Percentiles rank a stretch among this genome's conserved stretches.
phyloP scores from a whole-genome alignment of 140 eudicot species.

The Bidens hawaiensis region DNA sequence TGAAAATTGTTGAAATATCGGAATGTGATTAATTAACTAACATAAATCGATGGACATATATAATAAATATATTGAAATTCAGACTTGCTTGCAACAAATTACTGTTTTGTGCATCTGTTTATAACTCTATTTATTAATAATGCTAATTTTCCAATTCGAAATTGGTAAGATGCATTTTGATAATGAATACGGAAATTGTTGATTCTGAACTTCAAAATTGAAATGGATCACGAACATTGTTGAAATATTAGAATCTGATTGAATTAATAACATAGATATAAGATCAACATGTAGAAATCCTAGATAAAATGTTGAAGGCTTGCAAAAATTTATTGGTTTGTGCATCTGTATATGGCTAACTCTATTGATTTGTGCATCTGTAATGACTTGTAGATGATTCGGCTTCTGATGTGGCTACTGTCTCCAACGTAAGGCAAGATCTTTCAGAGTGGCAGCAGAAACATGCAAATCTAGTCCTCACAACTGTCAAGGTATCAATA shows the following conservation, averaged over 20 bases:
- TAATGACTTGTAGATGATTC: constrained; percentile 32
- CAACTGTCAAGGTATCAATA: constrained; percentile 31
- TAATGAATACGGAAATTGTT: constrained; percentile 9
- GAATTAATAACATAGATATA: too few relatives aligned
- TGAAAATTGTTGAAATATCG: too few relatives aligned
- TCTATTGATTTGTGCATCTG: background rate
- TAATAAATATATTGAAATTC: background rate
- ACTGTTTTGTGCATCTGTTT: constrained; percentile 1
- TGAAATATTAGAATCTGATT: too few relatives aligned
- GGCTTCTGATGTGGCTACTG: constrained; percentile 42
- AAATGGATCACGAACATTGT: background rate
- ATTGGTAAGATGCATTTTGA: too few relatives aligned
- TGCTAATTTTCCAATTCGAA: too few relatives aligned
- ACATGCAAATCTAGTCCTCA: constrained; percentile 50
- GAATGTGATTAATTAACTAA: too few relatives aligned
- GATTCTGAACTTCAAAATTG: background rate
- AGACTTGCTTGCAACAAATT: too few relatives aligned
- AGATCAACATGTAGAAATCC: background rate
- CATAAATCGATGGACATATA: too few relatives aligned
- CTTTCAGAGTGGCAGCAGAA: constrained; percentile 63
- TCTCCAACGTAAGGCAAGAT: constrained; percentile 53
- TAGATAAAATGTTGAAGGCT: background rate
- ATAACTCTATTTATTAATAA: too few relatives aligned
- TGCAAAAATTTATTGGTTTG: too few relatives aligned
- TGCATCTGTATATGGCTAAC: background rate